Evolutionary conservation across 2,329 filamentous ascomycete species (phyloP), one percentile per base, ranked within the genome.

Genomic region (Ambrosiella beaveri): DNA sequence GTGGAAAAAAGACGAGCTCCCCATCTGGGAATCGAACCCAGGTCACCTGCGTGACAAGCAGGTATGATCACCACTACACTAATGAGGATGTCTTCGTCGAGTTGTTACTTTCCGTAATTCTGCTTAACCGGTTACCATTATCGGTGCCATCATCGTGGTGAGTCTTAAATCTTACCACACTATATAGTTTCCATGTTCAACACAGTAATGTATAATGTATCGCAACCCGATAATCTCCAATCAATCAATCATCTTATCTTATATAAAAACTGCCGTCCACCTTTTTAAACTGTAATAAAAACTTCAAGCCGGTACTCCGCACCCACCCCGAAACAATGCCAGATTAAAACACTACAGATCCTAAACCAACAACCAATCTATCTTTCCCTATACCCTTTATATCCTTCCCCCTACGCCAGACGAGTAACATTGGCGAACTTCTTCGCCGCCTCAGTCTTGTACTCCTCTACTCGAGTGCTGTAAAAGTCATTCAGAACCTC

Each of bases 341-440:
- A 47, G 19, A 8, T 8, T 17, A 47, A 47, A 8, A 13, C 44
- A 8, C 3, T 41, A 11, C 40, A 47, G 7, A 47, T 47, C 27
- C 27, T 27, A 27, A 27, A 27, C 2, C 27, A 27, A 27, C 27
- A 27, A 41, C 39, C 39, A 11, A n/a, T 47, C 47, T 19, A 44
- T 36, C 13, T 36, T 37, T 54, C 38, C 36, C 45, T 19, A 15
- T 51, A 41, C 39, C 39, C 39, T 41, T n/a, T 41, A 27, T 41
- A 41, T 41, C n/a, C 50, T 52, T 35, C 39, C 2, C 39, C 51
- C 45, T 62, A 74, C 17, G 67, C 68, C 62, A 78, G 74, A 47
- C 71, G 65, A 6, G 74, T 76, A 36, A 75, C 75, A 54, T 73
- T 69, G 0, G 75, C 75, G 68, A 75, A 81, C 65, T 75, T 79